Base-by-base conservation (phyloP, 1,139 yeast genomes). In the Tardiomyces digboiensis region DNA sequence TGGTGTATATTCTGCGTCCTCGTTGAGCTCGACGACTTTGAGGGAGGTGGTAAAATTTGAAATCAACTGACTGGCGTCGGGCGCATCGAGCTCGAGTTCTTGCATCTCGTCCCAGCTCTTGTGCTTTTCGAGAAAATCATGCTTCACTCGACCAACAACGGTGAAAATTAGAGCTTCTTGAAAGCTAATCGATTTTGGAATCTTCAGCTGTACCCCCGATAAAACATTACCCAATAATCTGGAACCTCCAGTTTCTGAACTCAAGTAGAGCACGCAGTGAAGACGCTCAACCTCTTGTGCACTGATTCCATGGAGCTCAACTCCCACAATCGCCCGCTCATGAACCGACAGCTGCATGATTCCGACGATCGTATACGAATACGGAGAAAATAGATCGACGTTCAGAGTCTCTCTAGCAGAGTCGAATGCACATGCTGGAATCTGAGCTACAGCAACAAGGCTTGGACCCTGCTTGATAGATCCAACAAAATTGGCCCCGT, bases 81-180 rank as follows among this genome's bases (percentile, higher is more conserved):
- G 21, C 16, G 37, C 14, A 38, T 39, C 39, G 18, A 44, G n/a
- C 1, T 48, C 50, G 2, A 52, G 50, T 36, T 58, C 63, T 42
- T 58, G 64, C 58, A 60, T 52, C 36, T 56, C 60, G 42, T 60
- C 64, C 64, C 64, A 60, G 43, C 63, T 58, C 6, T 45, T 41
- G 36, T 60, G 42, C 29, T 54, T 51, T 14, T 58, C 59, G 19
- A 60, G 39, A 41, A 52, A 58, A n/a, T 44, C 46, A 7, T 23
- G 23, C 8, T 48, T 43, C 7, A 54, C 44, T 10, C 41, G 44
- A 2, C 57, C 62, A 39, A 49, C 54, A 1, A 57, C 44, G 36
- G 42, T 40, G 40, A 54, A 16, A 7, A 14, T n/a, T n/a, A n/a
- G n/a, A n/a, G n/a, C n/a, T n/a, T n/a, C n/a, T n/a, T n/a, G n/a